Base-by-base conservation (phyloP, 306 rosid genomes). In the Hippophae tibetana region DNA sequence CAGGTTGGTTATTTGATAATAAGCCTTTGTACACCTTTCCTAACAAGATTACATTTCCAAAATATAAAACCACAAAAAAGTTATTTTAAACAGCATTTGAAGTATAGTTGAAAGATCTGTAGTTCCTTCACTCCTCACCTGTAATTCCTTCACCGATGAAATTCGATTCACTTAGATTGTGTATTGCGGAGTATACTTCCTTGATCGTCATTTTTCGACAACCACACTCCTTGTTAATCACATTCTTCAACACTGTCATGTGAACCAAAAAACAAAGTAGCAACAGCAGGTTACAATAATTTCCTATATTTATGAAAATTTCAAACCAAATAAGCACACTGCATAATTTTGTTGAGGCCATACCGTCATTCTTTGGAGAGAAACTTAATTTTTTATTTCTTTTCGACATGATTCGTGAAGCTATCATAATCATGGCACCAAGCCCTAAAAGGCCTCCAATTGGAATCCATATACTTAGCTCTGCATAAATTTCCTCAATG, bases 21-120 rank as follows among this genome's bases (percentile, higher is more conserved):
- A 53, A 48, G 6, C 85, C 85, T 62, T 75, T 79, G 60, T 81
- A 84, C 54, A 81, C 87, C 60, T 76, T 84, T 43, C 92, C 92
- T 84, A 62, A 57, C 23, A 18, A 18, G 23, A 18, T 18, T 57
- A 41, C 26, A 18, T n/a, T n/a, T n/a, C 56, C 27, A 52, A 45
- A 3, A 46, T n/a, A 46, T 31, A 31, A 31, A 31, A 31, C 38
- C 38, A 31, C 38, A 31, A 31, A 31, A 31, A 31, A 0, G 38
- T 31, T 31, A 3, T 31, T 31, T 31, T 31, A 2, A 31, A 31
- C 38, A 31, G 38, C 38, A 31, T 31, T 31, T 2, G 38, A 31
- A 31, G 38, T 31, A 2, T 31, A 13, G 7, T 12, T 1, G 23
- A 12, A 10, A 13, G 14, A 11, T 10, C 52, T 10, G 3, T 46